Evolutionary conservation across 345 rosid genomes (phyloP).

Genomic region (Melaleuca alternifolia): DNA sequence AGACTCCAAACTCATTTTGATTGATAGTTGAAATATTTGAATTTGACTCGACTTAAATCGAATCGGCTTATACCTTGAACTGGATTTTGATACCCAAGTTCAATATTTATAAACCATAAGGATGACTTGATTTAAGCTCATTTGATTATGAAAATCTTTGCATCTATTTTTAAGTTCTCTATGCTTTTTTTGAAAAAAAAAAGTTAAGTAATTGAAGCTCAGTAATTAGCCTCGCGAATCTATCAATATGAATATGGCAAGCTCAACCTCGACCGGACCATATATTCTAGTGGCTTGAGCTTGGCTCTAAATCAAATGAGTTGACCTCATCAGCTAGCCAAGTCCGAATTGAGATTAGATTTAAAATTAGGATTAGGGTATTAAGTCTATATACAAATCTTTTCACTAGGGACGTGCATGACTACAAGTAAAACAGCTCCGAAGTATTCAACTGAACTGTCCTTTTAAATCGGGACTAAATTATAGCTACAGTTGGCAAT

Average conservation of each 20-base stretch:
- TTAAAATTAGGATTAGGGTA: too few species aligned
- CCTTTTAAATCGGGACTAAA: too few species aligned
- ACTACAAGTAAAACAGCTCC: too few species aligned
- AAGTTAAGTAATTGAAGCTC: not conserved
- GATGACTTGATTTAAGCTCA: not conserved
- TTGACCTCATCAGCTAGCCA: not conserved
- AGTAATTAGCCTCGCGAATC: not conserved
- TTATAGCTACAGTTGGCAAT: too few species aligned
- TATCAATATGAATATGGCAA: not conserved
- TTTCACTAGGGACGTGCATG: too few species aligned
- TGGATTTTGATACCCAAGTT: not conserved
- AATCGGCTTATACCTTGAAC: accelerated
- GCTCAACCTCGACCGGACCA: not conserved
- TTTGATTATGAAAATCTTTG: not conserved
- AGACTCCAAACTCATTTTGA: not conserved
- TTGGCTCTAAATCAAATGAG: not conserved
- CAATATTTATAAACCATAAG: not conserved
- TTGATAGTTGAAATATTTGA: not conserved
- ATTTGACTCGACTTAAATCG: accelerated
- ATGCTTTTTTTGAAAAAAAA: not conserved
- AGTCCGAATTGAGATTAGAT: too few species aligned
- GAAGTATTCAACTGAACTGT: not conserved
- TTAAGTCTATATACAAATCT: too few species aligned
- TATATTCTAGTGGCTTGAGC: not conserved
- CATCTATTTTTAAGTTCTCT: not conserved